Conservation (phyloP, 768 basidiomycete genomes). For the Pholiota molesta region DNA sequence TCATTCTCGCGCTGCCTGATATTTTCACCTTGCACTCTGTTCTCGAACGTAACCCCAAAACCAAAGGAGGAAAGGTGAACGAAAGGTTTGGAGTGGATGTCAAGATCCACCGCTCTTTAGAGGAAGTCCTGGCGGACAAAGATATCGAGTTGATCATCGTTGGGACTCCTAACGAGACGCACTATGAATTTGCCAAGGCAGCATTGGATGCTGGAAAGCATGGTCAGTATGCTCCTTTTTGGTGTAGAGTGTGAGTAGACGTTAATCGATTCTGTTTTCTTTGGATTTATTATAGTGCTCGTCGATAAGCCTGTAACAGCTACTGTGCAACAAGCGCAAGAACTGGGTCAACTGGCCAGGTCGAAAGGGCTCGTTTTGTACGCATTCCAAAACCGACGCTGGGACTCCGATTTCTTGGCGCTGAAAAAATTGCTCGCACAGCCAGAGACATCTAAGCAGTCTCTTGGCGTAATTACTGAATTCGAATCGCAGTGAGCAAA, state of each 20-base stretch:
- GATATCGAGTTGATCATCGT: slow-evolving; percentile 72
- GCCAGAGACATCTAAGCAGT: slow-evolving; percentile 51
- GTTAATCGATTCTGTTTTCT: neutral
- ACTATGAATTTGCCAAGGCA: slow-evolving; percentile 68
- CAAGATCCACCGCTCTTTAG: slow-evolving; percentile 62
- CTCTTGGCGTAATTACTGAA: slow-evolving; percentile 65
- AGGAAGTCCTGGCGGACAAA: slow-evolving; percentile 60
- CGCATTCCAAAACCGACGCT: slow-evolving; percentile 75
- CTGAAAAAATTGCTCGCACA: slow-evolving; percentile 60
- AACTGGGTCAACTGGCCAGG: slow-evolving; percentile 62
- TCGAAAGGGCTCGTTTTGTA: slow-evolving; percentile 66
- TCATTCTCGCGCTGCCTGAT: slow-evolving; percentile 71
- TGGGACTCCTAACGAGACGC: slow-evolving; percentile 75
- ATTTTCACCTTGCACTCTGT: slow-evolving; percentile 75
- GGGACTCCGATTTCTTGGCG: slow-evolving; percentile 79
- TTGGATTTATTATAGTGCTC: slow-evolving; percentile 48
- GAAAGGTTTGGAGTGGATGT: slow-evolving; percentile 62
- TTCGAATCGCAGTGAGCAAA: slow-evolving; percentile 72
- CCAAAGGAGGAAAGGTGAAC: slow-evolving; percentile 63
- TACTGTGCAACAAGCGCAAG: slow-evolving; percentile 56
- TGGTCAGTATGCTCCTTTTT: slow-evolving; percentile 41
- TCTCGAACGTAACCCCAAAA: slow-evolving; percentile 68
- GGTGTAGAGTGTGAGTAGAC: neutral
- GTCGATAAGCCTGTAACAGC: slow-evolving; percentile 82
- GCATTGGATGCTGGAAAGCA: slow-evolving; percentile 73